A percentile compares a stretch with the other conserved stretches of the same genome.
Conservation (phyloP, 208 protist genomes). For the Vickermania spadyakhi region DNA sequence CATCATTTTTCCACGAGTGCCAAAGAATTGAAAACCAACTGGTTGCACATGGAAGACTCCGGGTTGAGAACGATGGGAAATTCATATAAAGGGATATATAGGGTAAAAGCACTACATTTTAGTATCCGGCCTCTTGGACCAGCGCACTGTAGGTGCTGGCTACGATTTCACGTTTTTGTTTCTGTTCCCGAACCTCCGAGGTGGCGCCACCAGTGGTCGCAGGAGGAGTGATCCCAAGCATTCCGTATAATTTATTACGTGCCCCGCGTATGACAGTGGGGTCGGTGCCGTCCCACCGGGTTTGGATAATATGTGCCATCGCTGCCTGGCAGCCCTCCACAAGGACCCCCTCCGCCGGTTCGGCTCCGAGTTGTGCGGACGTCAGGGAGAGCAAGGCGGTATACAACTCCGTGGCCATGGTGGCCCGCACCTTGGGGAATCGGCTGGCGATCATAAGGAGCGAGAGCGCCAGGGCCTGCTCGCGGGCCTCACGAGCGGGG, state of each 20-base stretch:
- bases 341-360: neutral
- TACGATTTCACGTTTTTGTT: conserved; percentile 15
- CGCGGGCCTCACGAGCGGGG: conserved; percentile 26
- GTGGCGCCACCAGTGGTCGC: conserved; percentile 2
- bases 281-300: conserved; percentile 78
- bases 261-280: conserved; percentile 38
- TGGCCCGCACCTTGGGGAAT: conserved; percentile 87
- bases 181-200: conserved; percentile 6
- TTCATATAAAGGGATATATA: too few species aligned
- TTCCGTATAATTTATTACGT: conserved; percentile 68
- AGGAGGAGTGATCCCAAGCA: conserved; percentile 38
- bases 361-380: conserved; percentile 7
- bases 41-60: too few species aligned
- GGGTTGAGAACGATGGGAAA: too few species aligned
- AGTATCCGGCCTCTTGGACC: conserved; percentile 81
- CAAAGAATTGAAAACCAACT: too few species aligned
- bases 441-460: conserved; percentile 85
- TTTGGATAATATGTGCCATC: conserved; percentile 45
- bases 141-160: conserved; percentile 68
- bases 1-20: too few species aligned
- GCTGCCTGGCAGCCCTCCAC: conserved; percentile 24
- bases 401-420: conserved; percentile 79
- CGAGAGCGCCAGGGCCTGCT: conserved; percentile 46
- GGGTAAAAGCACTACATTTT: too few species aligned
- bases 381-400: conserved; percentile 70